These are phyloP conservation scores for Candida vartiovaarae DNA, from an alignment of 805 yeast genomes.

Conservation along the genomic window DNA sequence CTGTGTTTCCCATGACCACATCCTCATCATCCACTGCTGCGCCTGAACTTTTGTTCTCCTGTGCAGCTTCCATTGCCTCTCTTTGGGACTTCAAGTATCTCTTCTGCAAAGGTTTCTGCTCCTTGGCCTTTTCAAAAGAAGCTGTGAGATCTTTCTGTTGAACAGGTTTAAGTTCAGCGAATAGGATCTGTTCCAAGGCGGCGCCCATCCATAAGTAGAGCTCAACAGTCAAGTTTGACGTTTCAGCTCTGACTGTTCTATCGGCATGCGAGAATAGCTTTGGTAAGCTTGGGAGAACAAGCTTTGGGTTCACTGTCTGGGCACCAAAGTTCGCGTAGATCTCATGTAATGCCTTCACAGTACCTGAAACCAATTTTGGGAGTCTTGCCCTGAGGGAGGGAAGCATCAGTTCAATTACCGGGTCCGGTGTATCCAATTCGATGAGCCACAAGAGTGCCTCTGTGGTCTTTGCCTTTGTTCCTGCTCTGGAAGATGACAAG, in stretches of 20 bases:
- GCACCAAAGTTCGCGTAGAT: slow-evolving; percentile 56
- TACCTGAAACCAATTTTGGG: slow-evolving; percentile 75
- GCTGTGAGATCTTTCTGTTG: slow-evolving; percentile 80
- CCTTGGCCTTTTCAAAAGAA: slow-evolving; percentile 50
- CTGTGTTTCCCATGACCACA: slow-evolving; percentile 23
- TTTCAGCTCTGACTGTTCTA: slow-evolving; percentile 73
- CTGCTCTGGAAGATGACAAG: slow-evolving; percentile 63
- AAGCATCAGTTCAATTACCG: slow-evolving; percentile 56
- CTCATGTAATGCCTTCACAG: slow-evolving; percentile 47
- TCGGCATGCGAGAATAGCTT: slow-evolving; percentile 82
- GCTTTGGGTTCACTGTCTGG: slow-evolving; percentile 47
- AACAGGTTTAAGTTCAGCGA: slow-evolving; percentile 77
- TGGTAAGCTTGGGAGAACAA: slow-evolving; percentile 50
- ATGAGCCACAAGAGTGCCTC: slow-evolving; percentile 57
- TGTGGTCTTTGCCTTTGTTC: slow-evolving; percentile 58
- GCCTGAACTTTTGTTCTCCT: slow-evolving; percentile 9
- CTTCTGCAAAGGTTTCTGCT: slow-evolving; percentile 40
- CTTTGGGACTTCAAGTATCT: slow-evolving; percentile 51
- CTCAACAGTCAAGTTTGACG: slow-evolving; percentile 61
- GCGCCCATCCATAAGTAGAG: slow-evolving; percentile 68
- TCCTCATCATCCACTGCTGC: slow-evolving; percentile 15
- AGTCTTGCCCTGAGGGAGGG: slow-evolving; percentile 56
- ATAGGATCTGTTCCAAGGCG: slow-evolving; percentile 46
- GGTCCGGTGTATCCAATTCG: slow-evolving; percentile 61
- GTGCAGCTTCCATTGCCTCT: slow-evolving; percentile 28